phyloP scores from a whole-genome alignment of 1,284 basidiomycete genomes.

The Sporisorium exsertum region DNA sequence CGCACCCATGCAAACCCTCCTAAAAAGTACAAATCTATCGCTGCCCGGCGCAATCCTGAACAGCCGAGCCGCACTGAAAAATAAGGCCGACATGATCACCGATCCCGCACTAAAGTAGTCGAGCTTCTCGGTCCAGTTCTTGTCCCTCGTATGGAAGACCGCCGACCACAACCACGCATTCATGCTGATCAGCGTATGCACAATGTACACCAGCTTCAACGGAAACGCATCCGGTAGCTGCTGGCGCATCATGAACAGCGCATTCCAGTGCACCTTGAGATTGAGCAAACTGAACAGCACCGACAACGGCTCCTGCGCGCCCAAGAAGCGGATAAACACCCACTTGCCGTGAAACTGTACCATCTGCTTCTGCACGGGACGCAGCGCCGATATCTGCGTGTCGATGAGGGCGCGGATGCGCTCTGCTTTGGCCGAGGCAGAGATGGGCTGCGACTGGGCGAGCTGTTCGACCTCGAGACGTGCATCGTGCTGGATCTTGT shows the following conservation, averaged over 20 bases:
- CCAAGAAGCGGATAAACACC: conserved; percentile 74
- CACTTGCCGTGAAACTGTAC: conserved; percentile 84
- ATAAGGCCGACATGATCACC: conserved; percentile 78
- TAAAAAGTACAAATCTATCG: conserved; percentile 38
- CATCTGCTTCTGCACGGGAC: conserved; percentile 65
- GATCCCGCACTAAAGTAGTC: conserved; percentile 96
- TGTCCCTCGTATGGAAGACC: conserved; percentile 92
- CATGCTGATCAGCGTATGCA: conserved; percentile 80
- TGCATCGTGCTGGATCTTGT: conserved; percentile 67
- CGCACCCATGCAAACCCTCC: conserved; percentile 47
- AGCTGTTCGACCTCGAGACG: conserved; percentile 21
- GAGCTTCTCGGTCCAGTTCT: conserved; percentile 84
- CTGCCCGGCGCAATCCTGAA: conserved; percentile 57
- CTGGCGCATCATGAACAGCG: conserved; percentile 44
- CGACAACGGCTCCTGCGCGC: conserved; percentile 89
- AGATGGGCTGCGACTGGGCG: conserved; percentile 18
- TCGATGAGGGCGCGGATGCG: conserved; percentile 28
- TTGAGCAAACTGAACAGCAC: conserved; percentile 90
- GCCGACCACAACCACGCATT: conserved; percentile 94
- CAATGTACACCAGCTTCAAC: conserved; percentile 78
- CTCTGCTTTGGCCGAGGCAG: conserved; percentile 7
- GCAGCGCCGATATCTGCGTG: conserved; percentile 40
- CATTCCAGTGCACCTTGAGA: conserved; percentile 73
- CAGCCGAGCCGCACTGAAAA: conserved; percentile 71
- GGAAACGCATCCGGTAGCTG: conserved; percentile 60